Conservation (phyloP, 2,329 filamentous ascomycete species). For the Colletotrichum truncatum region DNA sequence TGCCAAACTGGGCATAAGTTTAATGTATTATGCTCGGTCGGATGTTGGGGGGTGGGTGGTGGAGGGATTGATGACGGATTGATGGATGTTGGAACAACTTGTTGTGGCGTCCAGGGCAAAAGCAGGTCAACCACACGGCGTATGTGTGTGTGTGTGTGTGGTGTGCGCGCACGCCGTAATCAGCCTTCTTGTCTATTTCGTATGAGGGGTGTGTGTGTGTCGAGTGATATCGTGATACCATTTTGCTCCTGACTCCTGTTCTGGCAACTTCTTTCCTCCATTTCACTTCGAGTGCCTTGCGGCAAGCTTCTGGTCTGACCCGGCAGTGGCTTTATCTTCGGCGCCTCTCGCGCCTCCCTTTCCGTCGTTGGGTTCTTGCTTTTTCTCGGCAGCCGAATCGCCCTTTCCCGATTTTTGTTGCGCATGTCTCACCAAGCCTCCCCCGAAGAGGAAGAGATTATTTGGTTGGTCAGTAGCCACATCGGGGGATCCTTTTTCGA, state of each 20-base stretch:
- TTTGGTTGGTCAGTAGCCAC: conserved; percentile 16
- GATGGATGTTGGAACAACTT: not conserved
- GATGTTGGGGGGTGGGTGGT: not conserved
- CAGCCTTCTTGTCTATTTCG: not conserved
- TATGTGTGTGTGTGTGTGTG: not conserved
- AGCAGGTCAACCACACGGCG: conserved; percentile 2
- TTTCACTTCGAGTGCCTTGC: not conserved
- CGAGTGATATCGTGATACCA: conserved; percentile 1
- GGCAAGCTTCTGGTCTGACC: conserved; percentile 13
- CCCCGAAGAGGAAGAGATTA: not conserved
- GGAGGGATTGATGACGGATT: not conserved
- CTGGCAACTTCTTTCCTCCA: not conserved
- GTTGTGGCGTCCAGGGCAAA: not conserved
- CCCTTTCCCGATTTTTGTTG: conserved; percentile 1
- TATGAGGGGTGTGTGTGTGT: not conserved
- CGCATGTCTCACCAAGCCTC: conserved; percentile 26
- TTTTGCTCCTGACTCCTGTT: not conserved
- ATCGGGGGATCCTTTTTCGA: conserved; percentile 10
- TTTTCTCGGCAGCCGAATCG: conserved; percentile 25
- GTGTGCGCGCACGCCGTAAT: not conserved
- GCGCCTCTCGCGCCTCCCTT: conserved; percentile 27
- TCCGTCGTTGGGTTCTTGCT: conserved; percentile 24
- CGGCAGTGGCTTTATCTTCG: conserved; percentile 24
- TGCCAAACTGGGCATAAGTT: conserved; percentile 6
- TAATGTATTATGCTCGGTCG: not conserved